Conservation (phyloP, 768 basidiomycete genomes). For the Boletus pseudo-olivaceus region DNA sequence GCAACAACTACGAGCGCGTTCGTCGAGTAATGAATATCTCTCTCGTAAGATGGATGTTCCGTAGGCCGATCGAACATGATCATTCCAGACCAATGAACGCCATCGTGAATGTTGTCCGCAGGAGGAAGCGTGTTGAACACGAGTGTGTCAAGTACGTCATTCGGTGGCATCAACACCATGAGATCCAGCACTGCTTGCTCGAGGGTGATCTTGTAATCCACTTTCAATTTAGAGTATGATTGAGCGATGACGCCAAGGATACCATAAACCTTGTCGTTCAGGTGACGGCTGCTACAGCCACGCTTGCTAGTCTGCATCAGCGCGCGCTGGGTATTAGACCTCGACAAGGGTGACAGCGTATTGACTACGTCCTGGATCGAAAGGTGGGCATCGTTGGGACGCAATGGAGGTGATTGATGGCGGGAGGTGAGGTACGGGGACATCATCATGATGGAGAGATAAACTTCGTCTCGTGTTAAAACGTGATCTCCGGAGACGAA, state of each 20-base stretch:
- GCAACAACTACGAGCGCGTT: not conserved
- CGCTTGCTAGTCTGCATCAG: constrained; percentile 11
- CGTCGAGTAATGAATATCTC: constrained; percentile 1
- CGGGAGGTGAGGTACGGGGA: constrained; percentile 8
- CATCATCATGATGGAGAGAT: constrained; percentile 8
- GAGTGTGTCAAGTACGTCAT: constrained; percentile 12
- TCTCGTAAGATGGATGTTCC: constrained; percentile 13
- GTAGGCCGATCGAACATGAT: not conserved
- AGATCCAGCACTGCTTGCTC: not conserved
- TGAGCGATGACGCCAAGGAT: constrained; percentile 6
- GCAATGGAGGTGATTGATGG: not conserved
- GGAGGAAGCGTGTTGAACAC: constrained; percentile 7
- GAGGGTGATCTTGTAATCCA: constrained; percentile 1
- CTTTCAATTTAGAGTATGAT: not conserved
- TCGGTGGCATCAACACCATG: constrained; percentile 6
- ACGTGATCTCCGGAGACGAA: constrained; percentile 9
- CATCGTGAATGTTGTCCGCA: not conserved
- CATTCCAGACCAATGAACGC: constrained; percentile 11
- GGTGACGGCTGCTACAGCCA: not conserved
- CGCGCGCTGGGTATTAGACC: constrained; percentile 2
- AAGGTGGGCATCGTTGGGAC: not conserved
- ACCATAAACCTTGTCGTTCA: constrained; percentile 8
- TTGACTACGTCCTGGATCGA: constrained; percentile 9
- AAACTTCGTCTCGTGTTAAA: constrained; percentile 3
- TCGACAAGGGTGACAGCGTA: constrained; percentile 7